Base-by-base conservation (phyloP, 228 moss, liverwort and hornwort genomes). In the Sphagnum magellanicum region DNA sequence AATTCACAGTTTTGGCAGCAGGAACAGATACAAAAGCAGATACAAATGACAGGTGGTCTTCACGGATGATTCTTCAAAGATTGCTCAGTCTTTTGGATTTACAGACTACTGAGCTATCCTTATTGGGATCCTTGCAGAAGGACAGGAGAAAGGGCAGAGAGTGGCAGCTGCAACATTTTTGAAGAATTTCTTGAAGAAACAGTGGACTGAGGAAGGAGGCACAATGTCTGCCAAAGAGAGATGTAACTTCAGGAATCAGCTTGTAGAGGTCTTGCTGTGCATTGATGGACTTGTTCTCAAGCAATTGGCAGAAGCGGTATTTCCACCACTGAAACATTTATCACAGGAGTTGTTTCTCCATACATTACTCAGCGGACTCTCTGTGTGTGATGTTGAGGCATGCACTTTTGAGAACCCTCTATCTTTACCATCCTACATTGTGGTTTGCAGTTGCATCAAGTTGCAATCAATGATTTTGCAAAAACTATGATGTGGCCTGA, bases 181-280 rank as follows among this genome's bases (percentile, higher is more conserved):
- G 16, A 94, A 94, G 53, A 94, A 91, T 68, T 94, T 91, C 51
- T 81, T 94, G 62, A 86, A 81, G 79, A 74, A 66, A 74, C 86
- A 83, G 50, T 94, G 91, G 94, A 78, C 63, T 64, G 82, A 77
- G 60, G 86, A 89, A 15, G 68, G 69, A 50, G 66, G 68, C 68
- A 68, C 79, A 67, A 84, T 89, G 9, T 62, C 79, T 52, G 32
- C 5, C 62, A 86, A 82, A 47, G 94, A 94, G 73, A 79, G 89
- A 65, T 79, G 84, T n/a, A 91, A 94, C 53, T 94, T 94, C 73
- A 85, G 94, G 46, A 94, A 83, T 72, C 82, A 89, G 84, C 80
- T 94, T 8, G 75, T 94, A 72, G 78, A 88, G 70, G 88, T 89
- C 58, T 77, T 94, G 51, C 69, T 94, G 72, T 83, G 91, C 67